Evolutionary conservation across 805 yeast species (phyloP).

Genomic region (Cyberlindnera mississippiensis): DNA sequence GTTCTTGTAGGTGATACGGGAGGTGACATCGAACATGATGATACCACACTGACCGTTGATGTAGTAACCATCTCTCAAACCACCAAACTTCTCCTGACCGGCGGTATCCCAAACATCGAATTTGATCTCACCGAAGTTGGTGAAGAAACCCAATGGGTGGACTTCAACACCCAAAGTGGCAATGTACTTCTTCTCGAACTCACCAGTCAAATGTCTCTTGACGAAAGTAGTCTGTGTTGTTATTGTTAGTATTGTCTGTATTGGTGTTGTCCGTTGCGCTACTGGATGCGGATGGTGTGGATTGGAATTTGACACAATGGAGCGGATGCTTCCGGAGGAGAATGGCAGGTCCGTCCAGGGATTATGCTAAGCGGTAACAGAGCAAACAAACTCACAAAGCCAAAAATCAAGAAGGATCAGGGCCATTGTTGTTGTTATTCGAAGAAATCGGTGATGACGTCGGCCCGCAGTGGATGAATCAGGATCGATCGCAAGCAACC

Average conservation of each 20-base stretch:
- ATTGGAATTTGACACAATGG: not conserved
- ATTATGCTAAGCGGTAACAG: too few species aligned
- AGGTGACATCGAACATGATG: slow-evolving; percentile 99
- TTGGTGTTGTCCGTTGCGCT: not conserved
- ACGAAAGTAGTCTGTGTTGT: slow-evolving; percentile 82
- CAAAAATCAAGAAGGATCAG: too few species aligned
- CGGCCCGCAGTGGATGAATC: too few species aligned
- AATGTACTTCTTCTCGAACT: slow-evolving; percentile 96
- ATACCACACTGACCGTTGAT: slow-evolving; percentile 99
- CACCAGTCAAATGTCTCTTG: slow-evolving; percentile 99
- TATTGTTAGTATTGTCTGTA: slow-evolving; percentile 15
- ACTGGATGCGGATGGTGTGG: not conserved
- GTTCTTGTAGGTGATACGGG: slow-evolving; percentile 98
- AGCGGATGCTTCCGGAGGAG: too few species aligned
- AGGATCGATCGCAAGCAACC: too few species aligned
- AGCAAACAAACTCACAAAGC: too few species aligned
- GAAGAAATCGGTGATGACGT: too few species aligned
- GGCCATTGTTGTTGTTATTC: too few species aligned
- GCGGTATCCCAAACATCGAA: slow-evolving; percentile 99
- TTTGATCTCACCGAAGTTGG: slow-evolving; percentile 97
- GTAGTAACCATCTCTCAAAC: slow-evolving; percentile 99
- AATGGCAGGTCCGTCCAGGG: too few species aligned
- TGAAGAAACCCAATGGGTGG: slow-evolving; percentile 96
- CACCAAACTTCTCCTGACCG: slow-evolving; percentile 99
- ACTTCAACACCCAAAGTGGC: slow-evolving; percentile 99